A percentile compares a stretch with the other conserved stretches of the same genome.
Conservation (phyloP, 345 rosid species). For the Moricandia arvensis region DNA sequence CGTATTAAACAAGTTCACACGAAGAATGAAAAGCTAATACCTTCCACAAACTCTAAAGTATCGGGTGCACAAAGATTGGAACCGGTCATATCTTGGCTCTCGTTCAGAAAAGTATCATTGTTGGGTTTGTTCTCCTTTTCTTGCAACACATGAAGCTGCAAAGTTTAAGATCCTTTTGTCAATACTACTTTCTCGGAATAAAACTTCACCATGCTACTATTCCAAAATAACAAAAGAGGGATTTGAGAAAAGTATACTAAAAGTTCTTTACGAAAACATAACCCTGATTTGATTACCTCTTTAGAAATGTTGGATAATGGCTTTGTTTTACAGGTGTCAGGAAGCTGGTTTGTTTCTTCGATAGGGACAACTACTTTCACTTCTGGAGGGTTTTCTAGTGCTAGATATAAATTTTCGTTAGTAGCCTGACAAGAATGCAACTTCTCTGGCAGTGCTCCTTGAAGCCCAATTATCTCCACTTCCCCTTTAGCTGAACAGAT, state of each 20-base stretch:
- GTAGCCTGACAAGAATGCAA: constrained; percentile 26
- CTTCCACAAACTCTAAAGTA: constrained; percentile 55
- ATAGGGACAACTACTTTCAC: constrained; percentile 6
- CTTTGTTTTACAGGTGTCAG: constrained; percentile 26
- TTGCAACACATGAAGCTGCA: constrained; percentile 60
- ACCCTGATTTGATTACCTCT: constrained; percentile 35
- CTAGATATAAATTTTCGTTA: constrained; percentile 25
- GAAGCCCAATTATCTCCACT: constrained; percentile 28
- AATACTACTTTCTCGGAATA: constrained; percentile 21
- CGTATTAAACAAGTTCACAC: constrained; percentile 7
- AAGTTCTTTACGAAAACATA: not conserved
- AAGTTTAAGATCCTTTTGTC: constrained; percentile 43
- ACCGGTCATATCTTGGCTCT: constrained; percentile 31
- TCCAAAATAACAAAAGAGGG: constrained; percentile 4
- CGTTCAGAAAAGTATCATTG: constrained; percentile 34
- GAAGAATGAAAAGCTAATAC: constrained; percentile 39
- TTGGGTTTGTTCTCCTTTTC: constrained; percentile 40
- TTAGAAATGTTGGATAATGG: constrained; percentile 26
- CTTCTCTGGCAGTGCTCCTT: constrained; percentile 27
- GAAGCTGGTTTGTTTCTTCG: constrained; percentile 27
- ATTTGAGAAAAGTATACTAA: not conserved
- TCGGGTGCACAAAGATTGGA: constrained; percentile 58
- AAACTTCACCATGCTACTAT: constrained; percentile 1
- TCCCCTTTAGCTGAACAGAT: constrained; percentile 31
- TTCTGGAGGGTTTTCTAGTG: constrained; percentile 7